phyloP scores from a whole-genome alignment of 306 rosid genomes.

The Acacia confusa region DNA sequence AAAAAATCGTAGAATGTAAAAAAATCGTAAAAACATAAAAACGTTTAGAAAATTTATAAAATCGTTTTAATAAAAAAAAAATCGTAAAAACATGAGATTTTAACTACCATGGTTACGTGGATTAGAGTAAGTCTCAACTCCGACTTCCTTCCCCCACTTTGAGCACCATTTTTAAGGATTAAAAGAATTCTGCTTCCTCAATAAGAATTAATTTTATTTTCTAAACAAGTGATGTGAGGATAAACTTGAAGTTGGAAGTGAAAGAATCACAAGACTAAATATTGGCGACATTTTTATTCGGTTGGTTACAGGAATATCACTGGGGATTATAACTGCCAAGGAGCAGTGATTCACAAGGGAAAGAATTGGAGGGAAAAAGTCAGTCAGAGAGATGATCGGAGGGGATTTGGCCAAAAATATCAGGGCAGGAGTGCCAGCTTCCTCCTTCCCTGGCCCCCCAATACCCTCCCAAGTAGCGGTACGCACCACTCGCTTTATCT shows the following conservation, averaged over 20 bases:
- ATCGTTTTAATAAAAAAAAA: no score
- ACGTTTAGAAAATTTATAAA: no score
- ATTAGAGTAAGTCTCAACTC: no score
- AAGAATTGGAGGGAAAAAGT: slow-evolving; percentile 34
- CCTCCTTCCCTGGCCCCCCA: slow-evolving; percentile 84
- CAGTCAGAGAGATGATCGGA: slow-evolving; percentile 67
- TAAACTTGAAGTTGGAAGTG: neutral
- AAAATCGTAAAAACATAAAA: no score
- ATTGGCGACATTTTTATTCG: slow-evolving; percentile 38
- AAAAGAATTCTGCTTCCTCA: neutral
- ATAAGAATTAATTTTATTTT: neutral
- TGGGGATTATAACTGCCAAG: slow-evolving; percentile 36
- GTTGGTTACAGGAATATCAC: slow-evolving; percentile 53
- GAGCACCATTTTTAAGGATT: neutral
- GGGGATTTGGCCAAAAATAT: slow-evolving; percentile 83
- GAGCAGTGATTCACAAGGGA: slow-evolving; percentile 10
- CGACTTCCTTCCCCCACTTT: no score
- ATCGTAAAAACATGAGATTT: no score
- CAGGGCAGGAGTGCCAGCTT: slow-evolving; percentile 90
- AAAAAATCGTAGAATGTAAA: no score
- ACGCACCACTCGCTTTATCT: slow-evolving; percentile 78
- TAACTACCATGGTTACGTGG: no score
- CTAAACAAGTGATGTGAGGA: neutral
- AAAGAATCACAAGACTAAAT: slow-evolving; percentile 34
- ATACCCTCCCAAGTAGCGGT: slow-evolving; percentile 79